Evolutionary conservation across 306 rosid genomes (phyloP).

Genomic region (Corylus heterophylla): DNA sequence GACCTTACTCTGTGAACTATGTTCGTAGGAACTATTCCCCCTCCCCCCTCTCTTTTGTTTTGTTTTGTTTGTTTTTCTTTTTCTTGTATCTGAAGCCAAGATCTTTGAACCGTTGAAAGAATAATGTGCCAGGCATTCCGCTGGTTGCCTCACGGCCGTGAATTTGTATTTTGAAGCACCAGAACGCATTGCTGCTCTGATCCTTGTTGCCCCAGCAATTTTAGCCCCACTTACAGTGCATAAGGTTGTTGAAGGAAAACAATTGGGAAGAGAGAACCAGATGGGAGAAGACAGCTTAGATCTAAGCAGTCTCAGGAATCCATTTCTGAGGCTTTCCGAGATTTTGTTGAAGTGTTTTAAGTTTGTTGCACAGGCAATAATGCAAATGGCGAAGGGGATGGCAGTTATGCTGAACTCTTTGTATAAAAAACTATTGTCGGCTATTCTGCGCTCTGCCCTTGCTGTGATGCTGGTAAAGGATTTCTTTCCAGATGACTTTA

Average conservation of each 20-base stretch:
- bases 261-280: constrained; percentile 36
- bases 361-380: constrained; percentile 44
- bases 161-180: constrained; percentile 90
- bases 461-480: constrained; percentile 64
- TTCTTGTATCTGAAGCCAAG: constrained; percentile 22
- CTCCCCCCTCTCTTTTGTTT: neutral
- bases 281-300: constrained; percentile 42
- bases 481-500: constrained; percentile 26
- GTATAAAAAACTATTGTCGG: constrained; percentile 57
- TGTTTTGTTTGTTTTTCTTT: constrained; percentile 1
- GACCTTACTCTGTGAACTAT: constrained; percentile 10
- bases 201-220: constrained; percentile 88
- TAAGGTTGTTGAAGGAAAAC: constrained; percentile 38
- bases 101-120: constrained; percentile 10
- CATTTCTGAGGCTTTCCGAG: constrained; percentile 48
- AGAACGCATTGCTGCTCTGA: constrained; percentile 77
- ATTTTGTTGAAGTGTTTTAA: constrained; percentile 43
- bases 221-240: constrained; percentile 55
- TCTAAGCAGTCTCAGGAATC: constrained; percentile 30
- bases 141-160: constrained; percentile 82
- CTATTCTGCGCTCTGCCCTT: constrained; percentile 65
- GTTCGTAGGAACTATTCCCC: neutral
- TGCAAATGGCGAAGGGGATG: constrained; percentile 54
- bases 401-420: constrained; percentile 44
- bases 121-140: constrained; percentile 77